Percentiles rank a stretch among this genome's conserved stretches.
Evolutionary conservation across 2,329 filamentous ascomycete species (phyloP).

Genomic region (Pseudocercospora fuligena): DNA sequence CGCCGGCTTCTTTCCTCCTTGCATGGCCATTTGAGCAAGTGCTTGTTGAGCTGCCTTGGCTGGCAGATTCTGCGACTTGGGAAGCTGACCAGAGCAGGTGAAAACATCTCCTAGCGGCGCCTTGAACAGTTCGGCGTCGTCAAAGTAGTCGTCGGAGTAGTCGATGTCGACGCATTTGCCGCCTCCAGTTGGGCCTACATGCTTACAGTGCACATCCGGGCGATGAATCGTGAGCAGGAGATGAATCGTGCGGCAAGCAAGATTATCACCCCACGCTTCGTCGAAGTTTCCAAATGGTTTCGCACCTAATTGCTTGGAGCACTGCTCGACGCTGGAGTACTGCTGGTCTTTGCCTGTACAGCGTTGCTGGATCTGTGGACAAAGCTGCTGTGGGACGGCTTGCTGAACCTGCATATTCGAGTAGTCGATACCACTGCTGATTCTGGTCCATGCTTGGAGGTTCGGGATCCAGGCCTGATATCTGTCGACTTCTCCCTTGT

Average conservation of each 20-base stretch:
- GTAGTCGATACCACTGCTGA: slow-evolving; percentile 33
- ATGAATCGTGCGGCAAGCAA: slow-evolving; percentile 51
- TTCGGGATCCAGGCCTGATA: slow-evolving; percentile 54
- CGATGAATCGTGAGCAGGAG: slow-evolving; percentile 42
- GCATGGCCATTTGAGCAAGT: slow-evolving; percentile 2
- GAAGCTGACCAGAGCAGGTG: slow-evolving; percentile 22
- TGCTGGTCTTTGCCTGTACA: slow-evolving; percentile 47
- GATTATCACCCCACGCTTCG: slow-evolving; percentile 51
- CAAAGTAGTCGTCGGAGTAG: slow-evolving; percentile 35
- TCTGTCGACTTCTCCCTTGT: slow-evolving; percentile 47
- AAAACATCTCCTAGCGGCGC: slow-evolving; percentile 20
- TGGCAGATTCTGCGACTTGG: not conserved
- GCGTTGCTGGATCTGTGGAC: slow-evolving; percentile 40
- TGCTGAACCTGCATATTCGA: slow-evolving; percentile 38
- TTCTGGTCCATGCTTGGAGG: slow-evolving; percentile 45
- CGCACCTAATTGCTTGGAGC: slow-evolving; percentile 38
- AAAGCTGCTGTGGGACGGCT: slow-evolving; percentile 42
- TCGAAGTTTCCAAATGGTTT: slow-evolving; percentile 49
- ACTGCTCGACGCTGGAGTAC: slow-evolving; percentile 42
- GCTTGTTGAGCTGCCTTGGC: slow-evolving; percentile 4
- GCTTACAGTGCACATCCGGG: slow-evolving; percentile 36
- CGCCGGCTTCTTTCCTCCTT: not conserved
- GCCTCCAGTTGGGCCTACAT: slow-evolving; percentile 36
- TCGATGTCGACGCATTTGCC: slow-evolving; percentile 37
- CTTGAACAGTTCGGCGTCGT: slow-evolving; percentile 29